Conservation (phyloP, 1,139 yeast genomes). For the Zhuliangozyma blackwelliae region DNA sequence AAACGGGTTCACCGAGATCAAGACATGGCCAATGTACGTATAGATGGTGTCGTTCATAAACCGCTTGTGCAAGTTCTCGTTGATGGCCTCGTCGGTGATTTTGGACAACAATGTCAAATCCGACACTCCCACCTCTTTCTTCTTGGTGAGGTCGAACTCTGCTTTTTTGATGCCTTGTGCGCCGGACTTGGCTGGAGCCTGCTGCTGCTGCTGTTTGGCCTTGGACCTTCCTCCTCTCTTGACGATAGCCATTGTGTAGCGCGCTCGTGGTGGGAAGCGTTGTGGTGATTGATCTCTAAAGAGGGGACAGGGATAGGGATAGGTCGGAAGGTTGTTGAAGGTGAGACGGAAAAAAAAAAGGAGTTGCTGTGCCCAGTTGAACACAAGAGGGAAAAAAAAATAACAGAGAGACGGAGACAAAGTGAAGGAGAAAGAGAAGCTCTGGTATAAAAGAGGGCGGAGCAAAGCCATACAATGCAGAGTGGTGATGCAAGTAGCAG, state of each 20-base stretch:
- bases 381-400: too few relatives aligned
- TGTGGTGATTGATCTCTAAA: background rate
- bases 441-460: too few relatives aligned
- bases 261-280: too few relatives aligned
- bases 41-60: conserved; percentile 88
- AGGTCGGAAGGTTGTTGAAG: too few relatives aligned
- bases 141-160: conserved; percentile 80
- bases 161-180: conserved; percentile 74
- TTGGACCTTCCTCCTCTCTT: conserved; percentile 70
- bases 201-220: conserved; percentile 44
- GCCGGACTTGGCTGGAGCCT: conserved; percentile 48
- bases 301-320: too few relatives aligned
- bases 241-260: conserved; percentile 65
- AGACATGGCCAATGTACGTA: conserved; percentile 81
- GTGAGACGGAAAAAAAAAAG: too few relatives aligned
- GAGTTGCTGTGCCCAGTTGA: too few relatives aligned
- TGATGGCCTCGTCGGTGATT: conserved; percentile 88
- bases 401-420: too few relatives aligned
- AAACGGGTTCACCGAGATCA: conserved; percentile 95
- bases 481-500: too few relatives aligned
- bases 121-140: conserved; percentile 95
- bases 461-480: too few relatives aligned
- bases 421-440: too few relatives aligned
- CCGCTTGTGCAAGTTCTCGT: conserved; percentile 84
- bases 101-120: conserved; percentile 87